phyloP scores from a whole-genome alignment of 1,139 yeast species.

The Magnusiomyces tetraspermus region DNA sequence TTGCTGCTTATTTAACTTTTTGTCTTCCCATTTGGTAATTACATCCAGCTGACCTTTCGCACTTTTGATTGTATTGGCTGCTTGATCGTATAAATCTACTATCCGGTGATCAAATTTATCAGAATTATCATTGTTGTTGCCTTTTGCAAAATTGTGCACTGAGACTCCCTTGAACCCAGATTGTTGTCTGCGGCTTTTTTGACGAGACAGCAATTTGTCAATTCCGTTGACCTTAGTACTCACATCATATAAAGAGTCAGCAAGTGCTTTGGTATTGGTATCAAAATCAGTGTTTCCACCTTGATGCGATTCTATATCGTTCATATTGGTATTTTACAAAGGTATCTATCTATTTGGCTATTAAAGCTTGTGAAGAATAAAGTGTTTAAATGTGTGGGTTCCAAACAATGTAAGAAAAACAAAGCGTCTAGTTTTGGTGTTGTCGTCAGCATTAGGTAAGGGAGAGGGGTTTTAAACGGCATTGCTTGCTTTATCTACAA shows the following conservation, averaged over 20 bases:
- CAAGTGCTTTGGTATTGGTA: slow-evolving; percentile 17
- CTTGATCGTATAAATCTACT: slow-evolving; percentile 17
- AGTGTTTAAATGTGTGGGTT: too few species aligned
- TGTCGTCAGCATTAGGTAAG: too few species aligned
- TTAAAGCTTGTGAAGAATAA: too few species aligned
- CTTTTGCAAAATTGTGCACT: slow-evolving; percentile 4
- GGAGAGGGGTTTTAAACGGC: too few species aligned
- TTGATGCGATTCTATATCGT: slow-evolving; percentile 11
- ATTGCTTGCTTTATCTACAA: too few species aligned
- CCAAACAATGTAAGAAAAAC: too few species aligned
- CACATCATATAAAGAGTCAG: slow-evolving; percentile 20
- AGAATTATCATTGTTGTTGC: neutral
- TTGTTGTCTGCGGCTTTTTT: slow-evolving; percentile 8
- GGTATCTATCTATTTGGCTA: neutral
- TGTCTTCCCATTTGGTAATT: slow-evolving; percentile 19
- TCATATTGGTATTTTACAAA: neutral
- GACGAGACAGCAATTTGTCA: slow-evolving; percentile 9
- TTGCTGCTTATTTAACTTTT: slow-evolving; percentile 19
- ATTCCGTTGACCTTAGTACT: slow-evolving; percentile 20
- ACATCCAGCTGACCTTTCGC: slow-evolving; percentile 20
- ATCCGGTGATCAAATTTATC: slow-evolving; percentile 17
- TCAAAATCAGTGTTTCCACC: slow-evolving; percentile 16
- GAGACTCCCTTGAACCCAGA: slow-evolving; percentile 2
- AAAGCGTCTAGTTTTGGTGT: too few species aligned
- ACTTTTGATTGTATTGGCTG: slow-evolving; percentile 18